These are phyloP conservation scores for Gossypium longicalyx DNA, from an alignment of 345 rosid genomes.

Conservation along the genomic window DNA sequence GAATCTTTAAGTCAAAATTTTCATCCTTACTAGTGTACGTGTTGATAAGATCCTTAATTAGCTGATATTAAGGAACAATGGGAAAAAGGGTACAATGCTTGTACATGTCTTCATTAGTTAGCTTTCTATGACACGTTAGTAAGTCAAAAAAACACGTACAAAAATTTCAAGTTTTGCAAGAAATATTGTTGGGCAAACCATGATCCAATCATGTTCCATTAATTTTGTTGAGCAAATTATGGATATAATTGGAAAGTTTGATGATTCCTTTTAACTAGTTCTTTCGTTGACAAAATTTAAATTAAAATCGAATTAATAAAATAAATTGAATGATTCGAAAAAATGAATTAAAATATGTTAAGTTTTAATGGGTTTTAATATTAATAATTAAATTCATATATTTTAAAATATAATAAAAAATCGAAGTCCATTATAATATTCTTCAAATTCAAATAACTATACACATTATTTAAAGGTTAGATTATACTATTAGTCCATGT, in stretches of 20 bases:
- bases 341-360: neutral
- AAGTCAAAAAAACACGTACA: constrained; percentile 3
- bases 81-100: neutral
- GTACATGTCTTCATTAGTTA: neutral
- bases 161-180: constrained; percentile 1
- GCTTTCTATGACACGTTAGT: neutral
- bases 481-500: too few species aligned
- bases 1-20: neutral
- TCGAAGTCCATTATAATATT: neutral
- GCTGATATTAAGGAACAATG: constrained; percentile 11
- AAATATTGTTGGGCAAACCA: neutral
- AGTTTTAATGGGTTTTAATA: neutral
- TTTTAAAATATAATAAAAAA: too few species aligned
- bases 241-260: neutral
- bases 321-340: neutral
- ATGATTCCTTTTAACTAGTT: neutral
- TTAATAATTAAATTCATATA: neutral
- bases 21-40: neutral
- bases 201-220: neutral
- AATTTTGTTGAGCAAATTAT: neutral
- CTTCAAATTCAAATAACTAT: neutral
- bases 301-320: too few species aligned
- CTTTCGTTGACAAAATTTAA: too few species aligned
- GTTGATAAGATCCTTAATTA: neutral
- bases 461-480: neutral